These are phyloP conservation scores for Eucalyptus curtisii DNA, from an alignment of 345 rosid genomes.

Conservation along the genomic window DNA sequence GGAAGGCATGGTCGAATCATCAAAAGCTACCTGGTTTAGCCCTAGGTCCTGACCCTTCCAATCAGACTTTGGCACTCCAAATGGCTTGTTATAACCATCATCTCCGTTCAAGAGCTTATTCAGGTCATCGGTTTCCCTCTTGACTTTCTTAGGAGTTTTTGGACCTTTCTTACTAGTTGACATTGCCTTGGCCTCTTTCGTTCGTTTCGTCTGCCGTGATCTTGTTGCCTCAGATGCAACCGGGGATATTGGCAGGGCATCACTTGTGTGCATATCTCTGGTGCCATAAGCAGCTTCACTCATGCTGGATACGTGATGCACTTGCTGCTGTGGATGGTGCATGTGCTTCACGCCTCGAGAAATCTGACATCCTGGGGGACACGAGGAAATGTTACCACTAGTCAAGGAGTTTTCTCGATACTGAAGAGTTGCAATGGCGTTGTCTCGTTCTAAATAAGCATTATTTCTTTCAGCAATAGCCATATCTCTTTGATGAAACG, in stretches of 20 bases:
- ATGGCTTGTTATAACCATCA: conserved; percentile 34
- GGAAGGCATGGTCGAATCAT: conserved; percentile 83
- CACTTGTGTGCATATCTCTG: conserved; percentile 48
- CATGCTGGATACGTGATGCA: conserved; percentile 40
- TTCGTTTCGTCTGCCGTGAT: conserved; percentile 55
- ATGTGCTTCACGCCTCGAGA: conserved; percentile 82
- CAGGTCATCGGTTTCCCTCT: conserved; percentile 65
- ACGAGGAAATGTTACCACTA: conserved; percentile 40
- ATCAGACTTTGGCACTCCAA: conserved; percentile 46
- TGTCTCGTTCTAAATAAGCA: conserved; percentile 81
- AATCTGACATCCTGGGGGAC: conserved; percentile 71
- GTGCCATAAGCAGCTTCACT: conserved; percentile 42
- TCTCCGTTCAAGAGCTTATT: conserved; percentile 55
- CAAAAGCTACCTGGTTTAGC: conserved; percentile 82
- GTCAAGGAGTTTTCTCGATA: conserved; percentile 70
- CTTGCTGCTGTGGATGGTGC: conserved; percentile 67
- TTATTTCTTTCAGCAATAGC: conserved; percentile 91
- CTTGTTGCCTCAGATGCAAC: conserved; percentile 47
- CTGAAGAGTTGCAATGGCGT: conserved; percentile 71
- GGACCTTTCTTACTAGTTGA: conserved; percentile 50
- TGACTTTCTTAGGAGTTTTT: conserved; percentile 55
- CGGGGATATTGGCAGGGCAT: conserved; percentile 28
- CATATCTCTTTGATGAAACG: conserved; percentile 85
- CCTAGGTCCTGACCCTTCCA: conserved; percentile 89
- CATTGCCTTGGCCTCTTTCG: conserved; percentile 47